phyloP scores from a whole-genome alignment of 345 rosid species.

The Salix brachista region DNA sequence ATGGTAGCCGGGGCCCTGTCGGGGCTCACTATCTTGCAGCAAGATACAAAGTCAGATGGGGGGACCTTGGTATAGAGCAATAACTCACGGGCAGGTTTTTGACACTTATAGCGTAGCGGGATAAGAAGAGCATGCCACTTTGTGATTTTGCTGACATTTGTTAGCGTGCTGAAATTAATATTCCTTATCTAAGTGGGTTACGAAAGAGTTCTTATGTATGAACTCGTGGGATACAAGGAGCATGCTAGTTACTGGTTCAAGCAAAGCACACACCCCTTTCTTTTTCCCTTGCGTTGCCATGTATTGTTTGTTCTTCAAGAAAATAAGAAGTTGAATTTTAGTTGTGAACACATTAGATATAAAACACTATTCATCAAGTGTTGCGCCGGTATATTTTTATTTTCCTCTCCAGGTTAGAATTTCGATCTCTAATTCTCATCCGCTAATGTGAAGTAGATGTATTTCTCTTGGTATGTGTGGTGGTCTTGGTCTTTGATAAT shows the following conservation, averaged over 20 bases:
- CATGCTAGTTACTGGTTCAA: background rate
- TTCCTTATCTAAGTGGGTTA: background rate
- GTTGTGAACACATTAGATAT: too few relatives aligned
- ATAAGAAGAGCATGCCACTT: background rate
- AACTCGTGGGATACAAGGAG: background rate
- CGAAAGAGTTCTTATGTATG: background rate
- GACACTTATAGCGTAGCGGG: background rate
- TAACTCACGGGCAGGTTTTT: slow-evolving; percentile 6
- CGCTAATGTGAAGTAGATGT: too few relatives aligned
- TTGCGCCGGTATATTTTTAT: too few relatives aligned
- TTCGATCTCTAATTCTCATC: too few relatives aligned
- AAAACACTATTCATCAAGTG: too few relatives aligned
- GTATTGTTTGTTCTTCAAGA: background rate
- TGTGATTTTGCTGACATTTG: background rate
- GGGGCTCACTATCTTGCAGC: slow-evolving; percentile 99
- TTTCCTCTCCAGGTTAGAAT: too few relatives aligned
- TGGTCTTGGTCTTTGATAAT: too few relatives aligned
- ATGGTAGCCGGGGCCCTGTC: slow-evolving; percentile 98
- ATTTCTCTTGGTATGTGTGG: too few relatives aligned
- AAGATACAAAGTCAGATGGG: slow-evolving; percentile 87
- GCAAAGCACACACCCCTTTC: background rate
- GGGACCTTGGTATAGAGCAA: slow-evolving; percentile 66
- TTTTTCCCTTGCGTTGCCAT: background rate
- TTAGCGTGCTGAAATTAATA: background rate
- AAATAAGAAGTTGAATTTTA: background rate